Evolutionary conservation across 2,329 filamentous ascomycete species (phyloP).

Genomic region (Cladosporium halotolerans): DNA sequence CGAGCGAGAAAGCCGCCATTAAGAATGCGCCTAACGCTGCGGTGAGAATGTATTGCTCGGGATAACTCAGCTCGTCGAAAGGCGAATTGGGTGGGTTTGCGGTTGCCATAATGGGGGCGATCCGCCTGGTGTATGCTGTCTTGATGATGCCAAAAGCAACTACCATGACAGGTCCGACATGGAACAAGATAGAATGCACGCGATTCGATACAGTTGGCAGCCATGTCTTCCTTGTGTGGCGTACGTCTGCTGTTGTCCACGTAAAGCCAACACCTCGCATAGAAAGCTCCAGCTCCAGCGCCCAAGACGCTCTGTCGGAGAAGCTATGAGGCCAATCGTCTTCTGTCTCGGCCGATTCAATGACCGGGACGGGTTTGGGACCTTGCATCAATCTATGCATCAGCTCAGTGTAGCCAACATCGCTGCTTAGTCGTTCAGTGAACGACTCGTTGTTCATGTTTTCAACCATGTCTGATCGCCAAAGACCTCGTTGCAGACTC

Average conservation of each 20-base stretch:
- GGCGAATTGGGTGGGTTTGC: constrained; percentile 12
- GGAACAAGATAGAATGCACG: constrained; percentile 35
- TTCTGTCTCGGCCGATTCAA: constrained; percentile 35
- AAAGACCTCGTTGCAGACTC: constrained; percentile 14
- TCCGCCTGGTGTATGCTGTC: constrained; percentile 28
- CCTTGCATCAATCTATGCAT: constrained; percentile 19
- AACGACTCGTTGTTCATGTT: constrained; percentile 23
- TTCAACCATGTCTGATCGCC: constrained; percentile 19
- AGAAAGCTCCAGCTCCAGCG: constrained; percentile 38
- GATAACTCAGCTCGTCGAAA: constrained; percentile 33
- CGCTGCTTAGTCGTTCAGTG: constrained; percentile 16
- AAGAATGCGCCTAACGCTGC: constrained; percentile 38
- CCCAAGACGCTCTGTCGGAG: constrained; percentile 38
- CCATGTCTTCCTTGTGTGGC: constrained; percentile 40
- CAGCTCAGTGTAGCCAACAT: constrained; percentile 18
- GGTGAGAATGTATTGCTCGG: constrained; percentile 33
- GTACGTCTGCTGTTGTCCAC: constrained; percentile 41
- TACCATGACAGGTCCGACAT: constrained; percentile 33
- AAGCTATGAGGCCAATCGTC: constrained; percentile 35
- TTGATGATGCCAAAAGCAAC: constrained; percentile 32
- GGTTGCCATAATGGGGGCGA: constrained; percentile 17
- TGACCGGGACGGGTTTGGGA: constrained; percentile 23
- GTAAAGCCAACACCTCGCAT: constrained; percentile 43
- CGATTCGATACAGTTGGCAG: constrained; percentile 35
- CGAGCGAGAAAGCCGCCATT: constrained; percentile 39